Evolutionary conservation across 108 stramenopile genomes (phyloP).

Genomic region (Fistulifera solaris): DNA sequence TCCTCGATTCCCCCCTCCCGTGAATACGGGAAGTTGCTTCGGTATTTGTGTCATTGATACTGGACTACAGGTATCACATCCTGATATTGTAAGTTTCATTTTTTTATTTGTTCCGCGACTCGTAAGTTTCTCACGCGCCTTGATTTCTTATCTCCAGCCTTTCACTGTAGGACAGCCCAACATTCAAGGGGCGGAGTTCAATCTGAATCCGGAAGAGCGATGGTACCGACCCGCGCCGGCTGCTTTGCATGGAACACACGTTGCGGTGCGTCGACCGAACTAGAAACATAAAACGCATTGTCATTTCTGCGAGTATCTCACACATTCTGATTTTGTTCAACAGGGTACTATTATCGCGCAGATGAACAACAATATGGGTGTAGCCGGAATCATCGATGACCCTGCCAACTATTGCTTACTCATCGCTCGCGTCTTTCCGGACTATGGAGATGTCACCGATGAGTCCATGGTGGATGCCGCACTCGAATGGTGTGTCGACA

Average conservation of each 20-base stretch:
- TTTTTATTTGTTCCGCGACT: not conserved
- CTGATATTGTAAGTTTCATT: constrained; percentile 6
- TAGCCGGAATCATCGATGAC: constrained; percentile 1
- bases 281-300: too few species aligned
- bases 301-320: too few species aligned
- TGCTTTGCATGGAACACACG: constrained; percentile 1
- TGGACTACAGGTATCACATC: constrained; percentile 1
- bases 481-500: constrained; percentile 3
- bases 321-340: too few species aligned
- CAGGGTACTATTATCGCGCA: constrained; percentile 5
- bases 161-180: not conserved
- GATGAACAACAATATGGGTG: constrained; percentile 1
- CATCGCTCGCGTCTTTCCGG: constrained; percentile 6
- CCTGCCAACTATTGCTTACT: not conserved
- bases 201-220: not conserved
- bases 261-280: not conserved
- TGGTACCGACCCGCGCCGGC: not conserved
- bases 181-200: not conserved
- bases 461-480: not conserved
- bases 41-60: constrained; percentile 5
- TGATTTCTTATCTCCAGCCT: not conserved
- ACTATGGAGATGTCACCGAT: not conserved
- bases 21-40: not conserved
- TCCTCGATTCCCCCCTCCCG: not conserved
- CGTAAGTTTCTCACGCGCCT: too few species aligned